These are phyloP conservation scores for Gossypium australe DNA, from an alignment of 345 rosid genomes.

Conservation along the genomic window DNA sequence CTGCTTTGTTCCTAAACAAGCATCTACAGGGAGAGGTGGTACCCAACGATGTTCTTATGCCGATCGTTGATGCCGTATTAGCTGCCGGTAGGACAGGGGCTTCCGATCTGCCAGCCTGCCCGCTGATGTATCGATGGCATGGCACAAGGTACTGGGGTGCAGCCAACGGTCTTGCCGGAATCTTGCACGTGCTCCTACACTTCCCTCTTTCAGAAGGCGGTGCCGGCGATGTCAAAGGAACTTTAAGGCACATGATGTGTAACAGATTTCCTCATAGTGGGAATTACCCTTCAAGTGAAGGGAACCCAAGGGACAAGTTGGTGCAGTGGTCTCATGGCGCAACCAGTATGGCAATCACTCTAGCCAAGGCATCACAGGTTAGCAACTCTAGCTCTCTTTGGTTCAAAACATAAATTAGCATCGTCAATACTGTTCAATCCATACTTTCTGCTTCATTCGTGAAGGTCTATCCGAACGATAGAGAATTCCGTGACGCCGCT, in stretches of 20 bases:
- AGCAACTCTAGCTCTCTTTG: background rate
- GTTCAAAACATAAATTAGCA: background rate
- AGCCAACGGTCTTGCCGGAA: slow-evolving; percentile 86
- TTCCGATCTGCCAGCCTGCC: slow-evolving; percentile 57
- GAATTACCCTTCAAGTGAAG: slow-evolving; percentile 84
- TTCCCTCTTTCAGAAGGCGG: slow-evolving; percentile 55
- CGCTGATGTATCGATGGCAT: slow-evolving; percentile 87
- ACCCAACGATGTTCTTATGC: slow-evolving; percentile 44
- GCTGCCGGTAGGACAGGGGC: slow-evolving; percentile 94
- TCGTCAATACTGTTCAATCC: background rate
- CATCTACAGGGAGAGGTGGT: slow-evolving; percentile 55
- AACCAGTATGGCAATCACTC: slow-evolving; percentile 62
- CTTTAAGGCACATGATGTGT: slow-evolving; percentile 83
- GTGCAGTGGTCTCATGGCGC: slow-evolving; percentile 97
- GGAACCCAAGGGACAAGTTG: slow-evolving; percentile 77
- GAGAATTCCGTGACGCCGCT: slow-evolving; percentile 74
- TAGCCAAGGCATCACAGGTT: slow-evolving; percentile 85
- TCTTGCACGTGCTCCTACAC: slow-evolving; percentile 73
- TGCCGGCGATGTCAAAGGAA: slow-evolving; percentile 61
- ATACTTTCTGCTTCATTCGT: background rate
- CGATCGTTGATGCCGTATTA: slow-evolving; percentile 67
- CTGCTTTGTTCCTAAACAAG: slow-evolving; percentile 71
- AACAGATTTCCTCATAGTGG: slow-evolving; percentile 78
- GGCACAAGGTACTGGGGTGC: slow-evolving; percentile 96
- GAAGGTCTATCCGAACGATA: slow-evolving; percentile 57